Evolutionary conservation across 352 stramenopile genomes (phyloP), one percentile per base, ranked within the genome.

Genomic region (Pythium periplocum): DNA sequence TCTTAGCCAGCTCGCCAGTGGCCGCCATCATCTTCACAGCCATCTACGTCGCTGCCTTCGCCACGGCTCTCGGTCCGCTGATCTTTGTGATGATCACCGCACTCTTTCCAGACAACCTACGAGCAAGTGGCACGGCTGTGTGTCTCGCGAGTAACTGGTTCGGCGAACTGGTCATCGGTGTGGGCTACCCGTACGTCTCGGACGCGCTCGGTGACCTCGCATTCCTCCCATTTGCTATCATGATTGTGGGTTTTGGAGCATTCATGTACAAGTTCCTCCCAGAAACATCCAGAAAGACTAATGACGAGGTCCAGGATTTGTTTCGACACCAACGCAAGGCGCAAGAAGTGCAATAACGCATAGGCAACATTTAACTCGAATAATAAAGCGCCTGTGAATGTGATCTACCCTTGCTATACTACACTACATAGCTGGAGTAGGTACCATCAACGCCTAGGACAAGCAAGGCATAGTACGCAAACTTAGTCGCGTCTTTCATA

Each of bases 91-190:
- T 89, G 3, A 66, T 61, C 1, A 59, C 71, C 2, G 75, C 78
- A 12, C 55, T 89, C n/a, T 89, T 89, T 53, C 73, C 78, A 0
- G 64, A 87, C 30, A 66, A 69, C 3, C 61, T 84, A 36, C 71
- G 75, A 2, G 73, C 71, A 10, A 75, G 50, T 6, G 75, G 69
- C 11, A 61, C 64, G 17, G 74, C 71, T 3, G 45, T 86, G 45
- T 69, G 71, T 48, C 71, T 82, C 32, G 67, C 75, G 38, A 61
- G 61, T 46, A 87, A 78, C 54, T 89, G 69, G 69, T 35, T 69
- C 7, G 74, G 53, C 55, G 86, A 82, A 49, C 57, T 88, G 7
- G 17, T 71, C 26, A 66, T 86, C 7, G 77, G 77, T 4, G 57
- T 88, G 26, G 63, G 52, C 35, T 90, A 76, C 54, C 79, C 77